A percentile compares a stretch with the other conserved stretches of the same genome.
phyloP scores from a whole-genome alignment of 495 filamentous ascomycete genomes.

The Trichocladium uniseriatum region DNA sequence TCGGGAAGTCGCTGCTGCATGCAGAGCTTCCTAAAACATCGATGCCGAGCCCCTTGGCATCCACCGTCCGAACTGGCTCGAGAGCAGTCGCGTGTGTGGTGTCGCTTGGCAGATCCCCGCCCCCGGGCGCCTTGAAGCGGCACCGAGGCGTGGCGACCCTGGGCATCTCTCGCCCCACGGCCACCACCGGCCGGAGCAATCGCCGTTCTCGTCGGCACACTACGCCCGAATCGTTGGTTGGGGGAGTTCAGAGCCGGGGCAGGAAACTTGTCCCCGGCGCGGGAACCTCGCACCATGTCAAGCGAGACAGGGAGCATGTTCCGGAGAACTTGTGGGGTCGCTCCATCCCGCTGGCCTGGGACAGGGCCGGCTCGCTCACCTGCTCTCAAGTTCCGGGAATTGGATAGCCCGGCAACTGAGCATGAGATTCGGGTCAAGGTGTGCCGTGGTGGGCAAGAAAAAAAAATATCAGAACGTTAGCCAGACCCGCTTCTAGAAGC shows the following conservation, averaged over 20 bases:
- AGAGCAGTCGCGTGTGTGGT: not conserved
- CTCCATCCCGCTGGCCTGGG: not conserved
- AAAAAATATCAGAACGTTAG: too few relatives aligned
- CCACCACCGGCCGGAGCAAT: not conserved
- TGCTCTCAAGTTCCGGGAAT: too few relatives aligned
- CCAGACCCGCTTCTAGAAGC: too few relatives aligned
- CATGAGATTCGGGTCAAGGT: too few relatives aligned
- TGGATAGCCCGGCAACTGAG: too few relatives aligned
- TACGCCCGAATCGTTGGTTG: not conserved
- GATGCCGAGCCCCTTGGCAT: constrained; percentile 7
- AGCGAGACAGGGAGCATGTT: not conserved
- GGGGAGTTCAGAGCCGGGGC: not conserved
- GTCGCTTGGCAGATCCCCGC: not conserved
- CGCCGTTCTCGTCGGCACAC: constrained; percentile 5
- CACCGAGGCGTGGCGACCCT: constrained; percentile 6
- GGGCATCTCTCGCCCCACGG: not conserved
- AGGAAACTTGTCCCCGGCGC: not conserved
- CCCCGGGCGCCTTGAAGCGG: not conserved
- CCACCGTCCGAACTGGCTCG: constrained; percentile 1
- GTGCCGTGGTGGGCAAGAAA: too few relatives aligned
- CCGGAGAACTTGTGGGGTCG: not conserved
- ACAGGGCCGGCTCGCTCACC: not conserved
- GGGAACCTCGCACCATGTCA: not conserved
- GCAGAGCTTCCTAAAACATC: constrained; percentile 8
- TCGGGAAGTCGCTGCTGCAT: not conserved